Evolutionary conservation across 371 early-diverging fungal genomes (phyloP).

Genomic region (Rhizopus microsporus): DNA sequence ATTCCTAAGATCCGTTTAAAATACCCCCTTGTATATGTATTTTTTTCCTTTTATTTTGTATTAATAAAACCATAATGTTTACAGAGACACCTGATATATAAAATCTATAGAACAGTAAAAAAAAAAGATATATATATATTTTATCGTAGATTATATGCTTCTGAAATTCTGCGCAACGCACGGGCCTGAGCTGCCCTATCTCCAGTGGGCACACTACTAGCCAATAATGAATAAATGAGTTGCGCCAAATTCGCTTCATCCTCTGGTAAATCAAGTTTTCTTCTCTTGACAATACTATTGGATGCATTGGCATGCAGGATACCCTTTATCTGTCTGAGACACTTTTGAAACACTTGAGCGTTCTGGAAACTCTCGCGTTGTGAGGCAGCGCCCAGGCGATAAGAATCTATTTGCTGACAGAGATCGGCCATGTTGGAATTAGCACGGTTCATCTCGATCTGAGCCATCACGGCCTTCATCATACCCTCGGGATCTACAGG

Average conservation of each 20-base stretch:
- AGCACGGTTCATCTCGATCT: conserved; percentile 56
- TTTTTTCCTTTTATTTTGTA: background rate
- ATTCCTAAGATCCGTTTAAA: conserved; percentile 1
- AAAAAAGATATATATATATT: background rate
- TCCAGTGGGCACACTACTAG: conserved; percentile 33
- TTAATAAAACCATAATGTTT: background rate
- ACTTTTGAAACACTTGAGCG: conserved; percentile 53
- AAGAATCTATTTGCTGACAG: conserved; percentile 54
- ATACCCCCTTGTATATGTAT: conserved; percentile 1
- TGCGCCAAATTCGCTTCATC: conserved; percentile 46
- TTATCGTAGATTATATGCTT: conserved; percentile 49
- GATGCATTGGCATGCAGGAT: conserved; percentile 38
- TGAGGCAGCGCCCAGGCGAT: conserved; percentile 42
- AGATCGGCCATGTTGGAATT: conserved; percentile 56
- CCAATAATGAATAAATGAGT: conserved; percentile 45
- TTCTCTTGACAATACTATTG: conserved; percentile 38
- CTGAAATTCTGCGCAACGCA: conserved; percentile 46
- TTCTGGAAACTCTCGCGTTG: conserved; percentile 53
- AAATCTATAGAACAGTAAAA: background rate
- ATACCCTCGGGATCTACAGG: conserved; percentile 50
- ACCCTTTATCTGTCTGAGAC: conserved; percentile 51
- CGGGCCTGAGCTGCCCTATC: conserved; percentile 34
- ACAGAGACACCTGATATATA: too few relatives aligned
- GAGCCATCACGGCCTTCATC: conserved; percentile 57
- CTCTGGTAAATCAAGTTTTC: conserved; percentile 28